Base-by-base conservation (phyloP, 2,329 filamentous ascomycete genomes). In the Allantophomopsis lycopodina region DNA sequence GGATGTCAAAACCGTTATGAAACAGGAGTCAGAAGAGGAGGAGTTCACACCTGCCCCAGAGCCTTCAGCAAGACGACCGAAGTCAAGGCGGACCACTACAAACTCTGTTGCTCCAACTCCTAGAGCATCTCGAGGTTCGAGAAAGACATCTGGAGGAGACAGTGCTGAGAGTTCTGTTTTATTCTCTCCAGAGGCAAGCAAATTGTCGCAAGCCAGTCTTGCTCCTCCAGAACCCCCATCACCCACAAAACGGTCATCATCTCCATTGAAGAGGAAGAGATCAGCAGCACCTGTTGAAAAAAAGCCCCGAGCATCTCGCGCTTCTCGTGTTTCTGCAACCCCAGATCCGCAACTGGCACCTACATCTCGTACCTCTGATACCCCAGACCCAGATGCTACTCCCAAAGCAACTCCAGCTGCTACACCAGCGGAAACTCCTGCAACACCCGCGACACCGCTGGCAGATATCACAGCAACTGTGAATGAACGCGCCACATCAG, bases 31-130 rank as follows among this genome's bases (percentile, higher is more conserved):
- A 3, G 68, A 64, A 37, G 82, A 83, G 46, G 81, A 88, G 37
- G 84, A 94, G 37, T 91, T 87, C 52, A 82, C 81, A 35, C 86
- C 86, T 2, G 81, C 80, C 36, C 72, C 80, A 1, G 65, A 71
- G 40, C 63, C 69, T 23, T 15, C 16, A 34, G 66, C 71, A 46
- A 71, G 78, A 44, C 66, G 71, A 39, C 60, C 65, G 15, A 54
- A 53, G 28, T 66, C 71, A n/a, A 64, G 71, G 46, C 62, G 69
- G 42, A 70, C 68, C 52, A 65, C 52, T 16, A 49, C 53, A 30
- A 55, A 49, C 42, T 40, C 47, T 5, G 41, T 54, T 35, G 45
- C 46, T 30, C 41, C 45, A 36, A 51, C 54, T 5, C 45, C 51
- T 11, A 44, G 45, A 28, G 47, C 46, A 33, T 42, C 41, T 8